These are phyloP conservation scores for Paramyrothecium roridum DNA, from an alignment of 2,329 filamentous ascomycete species.

Conservation along the genomic window DNA sequence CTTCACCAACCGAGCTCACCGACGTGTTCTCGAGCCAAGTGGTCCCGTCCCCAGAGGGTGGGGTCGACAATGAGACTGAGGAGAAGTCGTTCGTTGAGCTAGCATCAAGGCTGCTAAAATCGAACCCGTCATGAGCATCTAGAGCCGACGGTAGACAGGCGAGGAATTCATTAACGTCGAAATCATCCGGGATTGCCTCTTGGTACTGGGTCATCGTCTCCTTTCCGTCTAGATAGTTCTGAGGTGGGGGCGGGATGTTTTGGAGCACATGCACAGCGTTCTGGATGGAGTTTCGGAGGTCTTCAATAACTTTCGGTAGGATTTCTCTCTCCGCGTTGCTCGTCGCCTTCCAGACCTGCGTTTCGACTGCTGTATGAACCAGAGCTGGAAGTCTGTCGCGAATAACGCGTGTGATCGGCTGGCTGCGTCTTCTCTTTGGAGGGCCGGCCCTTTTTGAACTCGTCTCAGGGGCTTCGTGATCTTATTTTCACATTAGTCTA, in stretches of 20 bases:
- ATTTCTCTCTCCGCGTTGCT: not conserved
- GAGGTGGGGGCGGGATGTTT: too few species aligned
- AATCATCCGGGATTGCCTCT: too few species aligned
- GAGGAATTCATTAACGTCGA: not conserved
- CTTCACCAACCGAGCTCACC: not conserved
- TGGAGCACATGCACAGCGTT: too few species aligned
- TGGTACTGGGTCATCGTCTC: too few species aligned
- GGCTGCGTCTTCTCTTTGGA: not conserved
- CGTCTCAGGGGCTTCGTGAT: not conserved
- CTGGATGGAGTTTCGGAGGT: too few species aligned
- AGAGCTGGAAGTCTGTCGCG: constrained; percentile 3
- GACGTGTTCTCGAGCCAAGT: not conserved
- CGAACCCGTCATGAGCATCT: not conserved
- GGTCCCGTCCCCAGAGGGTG: not conserved
- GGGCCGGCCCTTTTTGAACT: not conserved
- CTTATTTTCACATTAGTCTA: constrained; percentile 1
- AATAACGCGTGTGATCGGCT: not conserved
- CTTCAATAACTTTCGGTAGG: not conserved
- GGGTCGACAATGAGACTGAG: not conserved
- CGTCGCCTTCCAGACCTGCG: not conserved
- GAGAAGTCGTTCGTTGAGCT: not conserved
- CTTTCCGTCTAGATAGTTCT: too few species aligned
- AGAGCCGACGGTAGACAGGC: not conserved
- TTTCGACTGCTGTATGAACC: not conserved
- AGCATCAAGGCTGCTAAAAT: not conserved